phyloP scores from a whole-genome alignment of 352 stramenopile species.

The Phytophthora ramorum region DNA sequence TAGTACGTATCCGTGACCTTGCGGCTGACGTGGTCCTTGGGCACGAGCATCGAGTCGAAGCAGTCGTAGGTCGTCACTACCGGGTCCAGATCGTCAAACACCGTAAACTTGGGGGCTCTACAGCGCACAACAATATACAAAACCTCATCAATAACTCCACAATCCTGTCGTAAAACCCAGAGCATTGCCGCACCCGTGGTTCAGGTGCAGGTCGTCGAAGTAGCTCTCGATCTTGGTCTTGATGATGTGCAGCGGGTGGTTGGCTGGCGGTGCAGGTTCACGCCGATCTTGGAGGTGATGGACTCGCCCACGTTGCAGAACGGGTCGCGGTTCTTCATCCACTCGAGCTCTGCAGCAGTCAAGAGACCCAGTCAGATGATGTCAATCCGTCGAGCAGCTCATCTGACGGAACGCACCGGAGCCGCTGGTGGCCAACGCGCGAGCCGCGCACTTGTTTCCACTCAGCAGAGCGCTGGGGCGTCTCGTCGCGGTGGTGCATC shows the following conservation, averaged over 20 bases:
- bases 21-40: slow-evolving; percentile 90
- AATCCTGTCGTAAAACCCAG: background rate
- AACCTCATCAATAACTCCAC: slow-evolving; percentile 3
- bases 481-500: slow-evolving; percentile 9
- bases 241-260: slow-evolving; percentile 94
- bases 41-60: slow-evolving; percentile 94
- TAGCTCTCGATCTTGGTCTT: slow-evolving; percentile 93
- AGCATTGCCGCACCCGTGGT: slow-evolving; percentile 49
- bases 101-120: slow-evolving; percentile 77
- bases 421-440: slow-evolving; percentile 18
- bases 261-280: slow-evolving; percentile 86
- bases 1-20: slow-evolving; percentile 92
- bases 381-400: slow-evolving; percentile 9
- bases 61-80: slow-evolving; percentile 90
- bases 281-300: slow-evolving; percentile 90
- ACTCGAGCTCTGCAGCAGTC: slow-evolving; percentile 59
- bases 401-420: slow-evolving; percentile 1
- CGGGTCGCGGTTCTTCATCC: slow-evolving; percentile 81
- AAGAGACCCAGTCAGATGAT: background rate
- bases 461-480: slow-evolving; percentile 14
- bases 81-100: slow-evolving; percentile 89
- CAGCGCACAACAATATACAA: background rate
- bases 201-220: slow-evolving; percentile 78
- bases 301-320: slow-evolving; percentile 90
- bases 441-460: background rate